phyloP scores from a whole-genome alignment of 2,329 filamentous ascomycete species.

The Claviceps digitariae region DNA sequence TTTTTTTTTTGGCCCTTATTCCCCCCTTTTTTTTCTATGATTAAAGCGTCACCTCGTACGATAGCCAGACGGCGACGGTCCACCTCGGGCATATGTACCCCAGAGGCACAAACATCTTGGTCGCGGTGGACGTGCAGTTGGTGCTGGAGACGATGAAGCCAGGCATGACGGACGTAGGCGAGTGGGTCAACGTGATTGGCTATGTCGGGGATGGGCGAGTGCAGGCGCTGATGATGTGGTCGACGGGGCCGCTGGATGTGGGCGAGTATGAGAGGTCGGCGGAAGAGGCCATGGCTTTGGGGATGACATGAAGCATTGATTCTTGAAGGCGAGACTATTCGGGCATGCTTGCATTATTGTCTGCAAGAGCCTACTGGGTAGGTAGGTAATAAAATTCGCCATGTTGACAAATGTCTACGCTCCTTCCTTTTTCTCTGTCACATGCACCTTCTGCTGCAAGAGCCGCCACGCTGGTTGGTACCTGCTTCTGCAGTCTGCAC shows the following conservation, averaged over 20 bases:
- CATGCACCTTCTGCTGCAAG: neutral
- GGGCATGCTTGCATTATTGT: too few relatives aligned
- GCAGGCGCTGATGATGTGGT: conserved; percentile 68
- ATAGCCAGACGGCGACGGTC: conserved; percentile 43
- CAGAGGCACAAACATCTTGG: conserved; percentile 28
- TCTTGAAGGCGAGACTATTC: too few relatives aligned
- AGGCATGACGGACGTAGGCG: conserved; percentile 55
- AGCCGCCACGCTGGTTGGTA: neutral
- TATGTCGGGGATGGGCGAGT: conserved; percentile 47
- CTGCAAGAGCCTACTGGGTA: too few relatives aligned
- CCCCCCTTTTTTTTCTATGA: too few relatives aligned
- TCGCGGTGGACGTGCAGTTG: conserved; percentile 57
- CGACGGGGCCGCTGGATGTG: conserved; percentile 58
- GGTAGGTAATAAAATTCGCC: too few relatives aligned
- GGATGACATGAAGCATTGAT: too few relatives aligned
- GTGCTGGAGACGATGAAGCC: conserved; percentile 51
- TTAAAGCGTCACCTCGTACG: conserved; percentile 36
- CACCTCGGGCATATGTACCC: conserved; percentile 56
- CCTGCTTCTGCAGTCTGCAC: neutral
- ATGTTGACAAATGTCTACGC: too few relatives aligned
- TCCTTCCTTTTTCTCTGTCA: too few relatives aligned
- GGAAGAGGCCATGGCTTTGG: conserved; percentile 13
- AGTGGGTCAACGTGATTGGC: conserved; percentile 82
- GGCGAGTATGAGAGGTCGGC: conserved; percentile 55
- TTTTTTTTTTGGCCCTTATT: too few relatives aligned